These are phyloP conservation scores for Evansstolkia leycettana DNA, from an alignment of 495 filamentous ascomycete species.

Conservation along the genomic window DNA sequence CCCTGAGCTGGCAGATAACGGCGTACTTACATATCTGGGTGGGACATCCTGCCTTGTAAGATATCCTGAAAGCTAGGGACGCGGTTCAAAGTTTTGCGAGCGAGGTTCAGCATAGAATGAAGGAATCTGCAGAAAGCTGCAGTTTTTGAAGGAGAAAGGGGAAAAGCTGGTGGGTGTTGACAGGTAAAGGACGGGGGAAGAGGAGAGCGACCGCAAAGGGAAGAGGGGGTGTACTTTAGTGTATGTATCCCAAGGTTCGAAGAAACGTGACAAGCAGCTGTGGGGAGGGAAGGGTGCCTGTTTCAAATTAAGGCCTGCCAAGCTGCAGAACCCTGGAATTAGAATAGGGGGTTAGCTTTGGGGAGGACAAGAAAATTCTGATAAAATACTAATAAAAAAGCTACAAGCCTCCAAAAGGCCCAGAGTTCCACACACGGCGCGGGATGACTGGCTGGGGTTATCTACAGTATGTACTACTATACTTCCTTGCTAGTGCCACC, in stretches of 20 bases:
- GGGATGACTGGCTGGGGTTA: no score
- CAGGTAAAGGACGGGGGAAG: slow-evolving; percentile 10
- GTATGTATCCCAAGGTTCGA: slow-evolving; percentile 9
- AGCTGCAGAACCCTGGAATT: no score
- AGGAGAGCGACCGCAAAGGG: slow-evolving; percentile 17
- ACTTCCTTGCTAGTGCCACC: no score
- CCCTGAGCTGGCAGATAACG: slow-evolving; percentile 6
- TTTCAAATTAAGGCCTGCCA: slow-evolving; percentile 26
- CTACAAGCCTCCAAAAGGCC: no score
- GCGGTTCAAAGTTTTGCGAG: slow-evolving; percentile 39
- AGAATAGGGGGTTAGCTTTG: no score
- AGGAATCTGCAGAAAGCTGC: slow-evolving; percentile 23
- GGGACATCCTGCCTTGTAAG: slow-evolving; percentile 47
- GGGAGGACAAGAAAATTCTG: no score
- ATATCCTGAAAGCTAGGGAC: slow-evolving; percentile 49
- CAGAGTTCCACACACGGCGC: no score
- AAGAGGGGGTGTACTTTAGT: slow-evolving; percentile 18
- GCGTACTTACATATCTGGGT: slow-evolving; percentile 36
- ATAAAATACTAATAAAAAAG: no score
- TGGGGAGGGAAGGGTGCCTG: slow-evolving; percentile 15
- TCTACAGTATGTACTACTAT: no score
- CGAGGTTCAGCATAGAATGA: slow-evolving; percentile 40
- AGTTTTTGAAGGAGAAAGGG: slow-evolving; percentile 13
- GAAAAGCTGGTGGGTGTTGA: slow-evolving; percentile 12
- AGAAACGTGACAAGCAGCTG: slow-evolving; percentile 13